Evolutionary conservation across 2,329 filamentous ascomycete species (phyloP), one percentile per base, ranked within the genome.

Genomic region (Metarhizium brunneum): DNA sequence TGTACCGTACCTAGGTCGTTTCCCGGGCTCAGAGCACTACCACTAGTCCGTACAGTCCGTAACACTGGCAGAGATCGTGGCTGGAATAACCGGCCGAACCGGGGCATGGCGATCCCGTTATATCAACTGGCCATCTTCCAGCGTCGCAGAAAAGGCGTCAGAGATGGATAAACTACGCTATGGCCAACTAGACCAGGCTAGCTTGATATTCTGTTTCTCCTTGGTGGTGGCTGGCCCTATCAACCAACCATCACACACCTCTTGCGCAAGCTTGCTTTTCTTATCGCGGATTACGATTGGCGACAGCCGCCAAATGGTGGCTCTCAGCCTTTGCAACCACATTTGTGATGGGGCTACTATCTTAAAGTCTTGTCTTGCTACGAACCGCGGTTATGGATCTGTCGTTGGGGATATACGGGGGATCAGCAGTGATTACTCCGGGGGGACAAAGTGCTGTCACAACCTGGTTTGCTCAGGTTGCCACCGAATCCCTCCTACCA

Each of bases 261-360:
- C 38, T 42, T 42, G 29, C 36, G 14, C 47, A 42, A 30, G 38
- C 25, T 38, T 16, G 29, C 6, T 49, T 45, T 45, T 10, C 53
- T 54, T 54, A 54, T 54, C 53, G 53, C 53, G 29, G 30, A 29
- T 29, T 36, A 16, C 20, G 8, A 53, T 57, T 54, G 55, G 55
- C 52, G 52, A 16, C 30, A 50, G 16, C 20, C 47, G 29, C 32
- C 55, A 36, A 56, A 14, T 30, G 3, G 45, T 48, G 45, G 45
- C 45, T 30, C 45, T 29, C 25, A 30, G 20, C 25, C 45, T 40
- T 48, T 48, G 45, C 20, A 48, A 48, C 45, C 20, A 48, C 20
- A 48, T 20, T 40, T 45, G 16, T 36, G 30, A 53, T 10, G 43
- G 52, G 45, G 52, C 52, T 54, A 30, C 11, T 29, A 8, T 48